Percentiles rank a stretch among this genome's conserved stretches.
phyloP scores from a whole-genome alignment of 2,329 filamentous ascomycete species.

The Alternaria conjuncta region DNA sequence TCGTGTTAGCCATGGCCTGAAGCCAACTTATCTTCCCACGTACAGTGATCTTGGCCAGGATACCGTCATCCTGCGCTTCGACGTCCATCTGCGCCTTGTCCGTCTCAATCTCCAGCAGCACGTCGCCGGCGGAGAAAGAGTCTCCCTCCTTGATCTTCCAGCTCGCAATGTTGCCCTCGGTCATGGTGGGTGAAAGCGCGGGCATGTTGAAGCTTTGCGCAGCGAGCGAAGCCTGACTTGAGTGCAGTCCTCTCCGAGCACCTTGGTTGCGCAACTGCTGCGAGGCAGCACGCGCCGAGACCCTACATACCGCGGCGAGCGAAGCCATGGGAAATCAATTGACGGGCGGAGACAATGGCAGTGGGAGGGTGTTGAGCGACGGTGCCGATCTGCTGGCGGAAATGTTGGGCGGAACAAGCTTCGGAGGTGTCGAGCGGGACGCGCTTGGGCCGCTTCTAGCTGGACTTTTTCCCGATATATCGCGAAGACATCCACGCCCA shows the following conservation, averaged over 20 bases:
- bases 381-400: conserved; percentile 29
- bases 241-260: conserved; percentile 67
- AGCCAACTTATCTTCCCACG: neutral
- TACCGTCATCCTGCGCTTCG: conserved; percentile 87
- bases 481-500: neutral
- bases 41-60: conserved; percentile 81
- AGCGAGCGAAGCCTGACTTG: conserved; percentile 68
- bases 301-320: conserved; percentile 67
- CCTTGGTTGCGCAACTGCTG: conserved; percentile 61
- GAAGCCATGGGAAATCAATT: conserved; percentile 65
- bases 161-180: conserved; percentile 83
- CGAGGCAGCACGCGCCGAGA: conserved; percentile 66
- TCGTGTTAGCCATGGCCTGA: conserved; percentile 10
- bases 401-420: conserved; percentile 44
- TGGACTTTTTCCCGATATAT: conserved; percentile 20
- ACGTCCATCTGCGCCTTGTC: conserved; percentile 96
- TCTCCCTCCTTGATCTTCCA: conserved; percentile 92
- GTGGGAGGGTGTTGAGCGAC: conserved; percentile 15
- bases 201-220: conserved; percentile 92
- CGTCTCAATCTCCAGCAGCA: conserved; percentile 90
- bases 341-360: conserved; percentile 23
- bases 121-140: conserved; percentile 80
- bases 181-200: conserved; percentile 91
- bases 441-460: conserved; percentile 22
- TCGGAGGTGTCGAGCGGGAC: conserved; percentile 22